phyloP scores from a whole-genome alignment of 768 basidiomycete genomes.

The Imleria badia region DNA sequence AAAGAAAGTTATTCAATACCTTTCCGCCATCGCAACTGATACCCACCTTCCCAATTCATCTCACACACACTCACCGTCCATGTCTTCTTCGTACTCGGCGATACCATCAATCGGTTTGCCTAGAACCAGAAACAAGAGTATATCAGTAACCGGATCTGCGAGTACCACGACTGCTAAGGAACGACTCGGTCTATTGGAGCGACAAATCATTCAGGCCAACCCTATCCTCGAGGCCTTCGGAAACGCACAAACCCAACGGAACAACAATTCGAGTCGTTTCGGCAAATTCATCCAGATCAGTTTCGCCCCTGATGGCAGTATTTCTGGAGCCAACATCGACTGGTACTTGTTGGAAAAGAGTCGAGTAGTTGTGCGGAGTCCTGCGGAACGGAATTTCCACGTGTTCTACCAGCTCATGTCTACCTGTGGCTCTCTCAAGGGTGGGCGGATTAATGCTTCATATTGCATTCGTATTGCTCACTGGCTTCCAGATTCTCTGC shows the following conservation, averaged over 20 bases:
- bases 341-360: conserved; percentile 99
- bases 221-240: conserved; percentile 98
- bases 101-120: conserved; percentile 71
- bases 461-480: conserved; percentile 8
- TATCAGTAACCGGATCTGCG: conserved; percentile 44
- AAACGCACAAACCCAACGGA: conserved; percentile 96
- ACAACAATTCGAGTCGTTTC: conserved; percentile 98
- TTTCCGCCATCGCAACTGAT: conserved; percentile 94
- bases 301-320: conserved; percentile 90
- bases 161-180: conserved; percentile 60
- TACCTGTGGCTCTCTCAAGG: conserved; percentile 67
- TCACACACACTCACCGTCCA: conserved; percentile 66
- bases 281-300: conserved; percentile 97
- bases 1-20: conserved; percentile 99
- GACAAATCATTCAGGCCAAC: conserved; percentile 96
- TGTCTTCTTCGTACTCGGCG: conserved; percentile 51
- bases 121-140: conserved; percentile 58
- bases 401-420: conserved; percentile 95
- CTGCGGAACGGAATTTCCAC: conserved; percentile 92
- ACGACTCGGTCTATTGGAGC: conserved; percentile 84
- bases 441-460: conserved; percentile 38
- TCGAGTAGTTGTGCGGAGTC: conserved; percentile 83
- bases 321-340: conserved; percentile 96
- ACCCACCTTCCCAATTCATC: conserved; percentile 55
- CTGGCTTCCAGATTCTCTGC: conserved; percentile 54